Evolutionary conservation across 257 asterid genomes (phyloP).

Genomic region (Ehretia macrophylla): DNA sequence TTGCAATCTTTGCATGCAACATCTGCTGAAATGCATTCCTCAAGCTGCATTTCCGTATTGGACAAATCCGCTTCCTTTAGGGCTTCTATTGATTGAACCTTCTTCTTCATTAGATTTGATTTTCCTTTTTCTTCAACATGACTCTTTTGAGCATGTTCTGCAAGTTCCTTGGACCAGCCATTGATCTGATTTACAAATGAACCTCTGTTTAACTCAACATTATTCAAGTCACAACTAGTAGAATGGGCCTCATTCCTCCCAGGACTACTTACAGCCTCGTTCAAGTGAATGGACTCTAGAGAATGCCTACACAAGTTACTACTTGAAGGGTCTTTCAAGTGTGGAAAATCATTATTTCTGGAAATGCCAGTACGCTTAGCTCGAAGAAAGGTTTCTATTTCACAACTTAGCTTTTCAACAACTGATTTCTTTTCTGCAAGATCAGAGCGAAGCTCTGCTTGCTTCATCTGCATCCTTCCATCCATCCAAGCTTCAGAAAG

Average conservation of each 20-base stretch:
- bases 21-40: constrained; percentile 12
- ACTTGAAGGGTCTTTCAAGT: constrained; percentile 19
- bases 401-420: constrained; percentile 55
- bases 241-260: constrained; percentile 47
- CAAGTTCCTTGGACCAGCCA: constrained; percentile 16
- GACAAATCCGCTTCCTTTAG: constrained; percentile 16
- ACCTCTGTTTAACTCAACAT: constrained; percentile 23
- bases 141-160: constrained; percentile 12
- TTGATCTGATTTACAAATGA: constrained; percentile 21
- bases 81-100: constrained; percentile 19
- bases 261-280: constrained; percentile 60
- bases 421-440: constrained; percentile 40
- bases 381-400: constrained; percentile 65
- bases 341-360: constrained; percentile 14
- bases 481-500: constrained; percentile 95
- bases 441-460: constrained; percentile 31
- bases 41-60: constrained; percentile 15
- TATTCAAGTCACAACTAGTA: constrained; percentile 15
- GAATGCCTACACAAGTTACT: constrained; percentile 25
- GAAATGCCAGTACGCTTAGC: constrained; percentile 33
- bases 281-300: constrained; percentile 46
- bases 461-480: constrained; percentile 70
- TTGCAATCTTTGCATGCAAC: constrained; percentile 6
- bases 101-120: constrained; percentile 20
- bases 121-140: constrained; percentile 10